These are phyloP conservation scores for Paramyrothecium sp. DNA, from an alignment of 2,329 filamentous ascomycete genomes.

Conservation along the genomic window DNA sequence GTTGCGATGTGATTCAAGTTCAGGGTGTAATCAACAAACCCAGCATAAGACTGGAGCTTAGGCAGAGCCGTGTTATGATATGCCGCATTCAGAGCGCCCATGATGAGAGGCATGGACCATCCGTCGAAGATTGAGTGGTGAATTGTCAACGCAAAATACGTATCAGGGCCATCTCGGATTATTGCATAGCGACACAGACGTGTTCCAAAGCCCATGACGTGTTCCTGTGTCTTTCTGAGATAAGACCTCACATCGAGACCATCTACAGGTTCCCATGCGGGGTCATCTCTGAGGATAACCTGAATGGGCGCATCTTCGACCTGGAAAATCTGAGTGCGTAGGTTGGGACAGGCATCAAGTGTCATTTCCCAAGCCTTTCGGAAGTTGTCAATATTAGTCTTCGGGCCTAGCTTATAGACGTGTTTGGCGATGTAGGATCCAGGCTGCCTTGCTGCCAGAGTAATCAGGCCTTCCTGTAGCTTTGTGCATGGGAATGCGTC, in stretches of 20 bases:
- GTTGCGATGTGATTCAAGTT: conserved; percentile 18
- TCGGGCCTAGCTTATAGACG: background rate
- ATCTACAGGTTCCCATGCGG: background rate
- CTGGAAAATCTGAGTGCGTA: conserved; percentile 1
- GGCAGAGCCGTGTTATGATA: conserved; percentile 2
- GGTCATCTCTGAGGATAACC: background rate
- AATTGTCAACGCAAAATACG: conserved; percentile 10
- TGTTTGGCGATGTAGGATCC: conserved; percentile 1
- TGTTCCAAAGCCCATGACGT: background rate
- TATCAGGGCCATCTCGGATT: background rate
- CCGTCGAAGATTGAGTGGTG: conserved; percentile 50
- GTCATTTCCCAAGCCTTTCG: background rate
- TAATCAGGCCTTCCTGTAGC: conserved; percentile 2
- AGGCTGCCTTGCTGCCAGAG: conserved; percentile 1
- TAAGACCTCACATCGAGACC: background rate
- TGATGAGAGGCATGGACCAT: conserved; percentile 41
- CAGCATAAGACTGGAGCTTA: conserved; percentile 27
- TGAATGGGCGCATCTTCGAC: background rate
- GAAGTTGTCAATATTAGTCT: background rate
- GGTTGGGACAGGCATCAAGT: background rate
- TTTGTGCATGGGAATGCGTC: conserved; percentile 4
- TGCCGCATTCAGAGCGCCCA: conserved; percentile 6
- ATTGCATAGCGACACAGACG: background rate
- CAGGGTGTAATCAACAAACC: conserved; percentile 40
- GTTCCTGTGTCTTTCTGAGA: background rate